These are phyloP conservation scores for Populus tomentosa DNA, from an alignment of 441 rosid species.

Conservation along the genomic window DNA sequence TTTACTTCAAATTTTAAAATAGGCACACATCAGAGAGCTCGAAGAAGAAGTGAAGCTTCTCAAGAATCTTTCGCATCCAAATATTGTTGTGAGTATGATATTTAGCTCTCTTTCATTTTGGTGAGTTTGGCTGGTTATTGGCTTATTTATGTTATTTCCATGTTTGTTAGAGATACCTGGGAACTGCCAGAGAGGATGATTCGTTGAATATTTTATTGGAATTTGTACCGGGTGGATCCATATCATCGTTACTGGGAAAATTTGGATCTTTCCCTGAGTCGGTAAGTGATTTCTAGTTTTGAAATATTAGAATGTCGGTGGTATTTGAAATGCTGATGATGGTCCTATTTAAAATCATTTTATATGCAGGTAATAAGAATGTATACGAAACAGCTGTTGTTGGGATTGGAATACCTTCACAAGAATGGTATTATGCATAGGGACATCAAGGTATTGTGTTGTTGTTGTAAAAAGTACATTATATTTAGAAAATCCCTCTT, in stretches of 20 bases:
- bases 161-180: conserved; percentile 77
- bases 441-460: background rate
- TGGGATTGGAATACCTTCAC: conserved; percentile 93
- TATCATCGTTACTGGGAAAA: conserved; percentile 89
- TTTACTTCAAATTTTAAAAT: conserved; percentile 8
- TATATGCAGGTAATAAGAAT: conserved; percentile 63
- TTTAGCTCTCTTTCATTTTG: background rate
- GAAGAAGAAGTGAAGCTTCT: conserved; percentile 97
- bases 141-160: conserved; percentile 1
- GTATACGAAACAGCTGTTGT: conserved; percentile 71
- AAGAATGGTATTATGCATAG: conserved; percentile 47
- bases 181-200: conserved; percentile 90
- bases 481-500: background rate
- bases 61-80: conserved; percentile 87
- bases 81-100: conserved; percentile 79
- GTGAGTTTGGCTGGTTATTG: background rate
- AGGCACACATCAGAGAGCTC: conserved; percentile 95
- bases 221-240: conserved; percentile 97
- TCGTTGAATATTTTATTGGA: conserved; percentile 82
- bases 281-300: conserved; percentile 45
- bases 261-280: conserved; percentile 96
- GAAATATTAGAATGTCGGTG: background rate
- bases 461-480: background rate
- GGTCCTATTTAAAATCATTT: conserved; percentile 9
- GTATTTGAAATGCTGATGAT: conserved; percentile 7